Evolutionary conservation across 2,329 filamentous ascomycete genomes (phyloP), one percentile per base, ranked within the genome.

Genomic region (Colletotrichum eleusines): DNA sequence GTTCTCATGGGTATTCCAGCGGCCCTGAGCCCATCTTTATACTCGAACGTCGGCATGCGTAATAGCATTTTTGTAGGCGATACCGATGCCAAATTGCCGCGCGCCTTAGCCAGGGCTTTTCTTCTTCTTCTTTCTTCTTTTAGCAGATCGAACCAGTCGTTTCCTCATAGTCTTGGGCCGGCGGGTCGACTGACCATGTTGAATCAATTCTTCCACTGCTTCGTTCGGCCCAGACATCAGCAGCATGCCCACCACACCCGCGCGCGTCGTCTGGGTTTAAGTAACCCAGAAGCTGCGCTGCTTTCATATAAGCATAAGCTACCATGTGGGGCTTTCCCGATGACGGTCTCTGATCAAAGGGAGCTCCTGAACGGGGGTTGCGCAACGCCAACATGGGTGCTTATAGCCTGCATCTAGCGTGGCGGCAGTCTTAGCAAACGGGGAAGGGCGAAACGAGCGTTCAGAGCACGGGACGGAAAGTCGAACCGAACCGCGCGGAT

Each of bases 401-500:
- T 63, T n/a, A 50, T 31, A 8, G n/a, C 57, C 51, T 12, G 28
- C 40, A 54, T n/a, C 54, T 40, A 38, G 46, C 38, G 38, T 23
- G 26, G 46, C 20, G n/a, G 26, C 18, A 28, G n/a, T 28, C 18
- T 53, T 26, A 53, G 23, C 31, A 7, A 7, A 14, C n/a, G n/a
- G 38, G 62, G 63, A 44, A 67, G 57, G 68, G 40, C 63, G 57
- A 62, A 18, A 48, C 40, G 54, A 48, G 48, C 12, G n/a, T n/a
- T n/a, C n/a, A 18, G 3, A 9, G 5, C 18, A 18, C n/a, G 42
- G 26, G 1, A n/a, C 28, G 48, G 48, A 51, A 69, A 59, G 54
- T 23, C 54, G 54, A n/a, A 31, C 53, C 63, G 66, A 69, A 31
- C 23, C 62, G 44, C 46, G 66, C 63, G 60, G 66, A 14, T 20